Base-by-base conservation (phyloP, 164 flowering plant species). In the Macadamia integrifolia region DNA sequence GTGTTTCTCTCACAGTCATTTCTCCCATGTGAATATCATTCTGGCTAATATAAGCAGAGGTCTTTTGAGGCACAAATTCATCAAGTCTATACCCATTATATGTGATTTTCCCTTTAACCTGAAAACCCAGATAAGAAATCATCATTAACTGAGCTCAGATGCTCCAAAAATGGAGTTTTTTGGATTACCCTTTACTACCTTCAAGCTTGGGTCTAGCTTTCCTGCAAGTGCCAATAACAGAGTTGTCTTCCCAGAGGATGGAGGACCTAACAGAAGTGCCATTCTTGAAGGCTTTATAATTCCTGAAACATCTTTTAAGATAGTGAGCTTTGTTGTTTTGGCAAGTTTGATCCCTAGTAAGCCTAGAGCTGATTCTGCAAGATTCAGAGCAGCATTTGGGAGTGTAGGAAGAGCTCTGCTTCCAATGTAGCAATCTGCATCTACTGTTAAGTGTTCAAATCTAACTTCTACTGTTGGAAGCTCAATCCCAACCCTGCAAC, bases 11-110 rank as follows among this genome's bases (percentile, higher is more conserved):
- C 0, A 95, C 99, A 1, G 99, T 95, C 92, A 95, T 83, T 75
- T 81, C 91, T 64, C 93, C 97, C 0, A 87, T 76, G 73, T 95
- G 98, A 67, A 92, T 89, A 75, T 95, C 98, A 70, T 87, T 85
- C 72, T 95, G 99, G 75, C 99, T 92, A 48, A 95, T 91, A 78
- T 91, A 95, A 8, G 97, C 94, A 0, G 97, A 87, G n/a, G 97
- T 90, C 73, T 89, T 92, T 63, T 76, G 85, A 0, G 97, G 94
- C 10, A 86, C 94, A 72, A 95, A 92, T 67, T 92, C 98, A 7
- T 88, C 63, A 0, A 95, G 77, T 67, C 65, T 69, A 60, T 92
- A 77, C 13, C 99, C 99, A 69, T 95, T 92, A 77, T 92, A 92
- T 0, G 88, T 83, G 6, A 95, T 62, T 59, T 86, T 91, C 57